Percentiles rank a stretch among this genome's conserved stretches.
Evolutionary conservation across 163 green algal genomes (phyloP).

Genomic region (Chloroidium sp.): DNA sequence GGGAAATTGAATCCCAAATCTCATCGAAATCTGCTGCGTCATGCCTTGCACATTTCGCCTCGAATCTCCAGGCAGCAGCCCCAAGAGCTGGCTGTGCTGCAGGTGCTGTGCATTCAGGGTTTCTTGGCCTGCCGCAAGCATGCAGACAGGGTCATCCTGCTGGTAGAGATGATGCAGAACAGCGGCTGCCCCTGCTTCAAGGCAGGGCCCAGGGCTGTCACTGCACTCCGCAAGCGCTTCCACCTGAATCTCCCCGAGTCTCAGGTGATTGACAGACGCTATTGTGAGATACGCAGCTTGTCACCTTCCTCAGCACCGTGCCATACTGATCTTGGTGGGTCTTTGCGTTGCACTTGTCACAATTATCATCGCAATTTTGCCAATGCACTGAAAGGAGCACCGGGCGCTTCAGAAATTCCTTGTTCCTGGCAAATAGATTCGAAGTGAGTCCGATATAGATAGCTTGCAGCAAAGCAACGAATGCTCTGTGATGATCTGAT

Average conservation of each 20-base stretch:
- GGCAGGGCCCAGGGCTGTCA: slow-evolving; percentile 30
- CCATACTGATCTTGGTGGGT: not conserved
- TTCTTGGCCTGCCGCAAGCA: slow-evolving; percentile 88
- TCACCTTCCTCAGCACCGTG: not conserved
- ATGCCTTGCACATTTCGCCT: too few relatives aligned
- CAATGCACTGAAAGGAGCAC: not conserved
- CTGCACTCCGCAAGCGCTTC: slow-evolving; percentile 72
- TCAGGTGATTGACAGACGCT: slow-evolving; percentile 14
- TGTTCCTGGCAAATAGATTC: not conserved
- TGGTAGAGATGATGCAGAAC: slow-evolving; percentile 65
- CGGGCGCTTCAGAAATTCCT: not conserved
- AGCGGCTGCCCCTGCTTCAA: slow-evolving; percentile 92
- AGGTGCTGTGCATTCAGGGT: slow-evolving; percentile 93
- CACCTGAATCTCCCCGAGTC: slow-evolving; percentile 65
- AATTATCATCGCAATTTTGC: not conserved
- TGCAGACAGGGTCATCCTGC: slow-evolving; percentile 72
- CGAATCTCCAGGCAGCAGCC: too few relatives aligned
- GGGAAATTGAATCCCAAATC: too few relatives aligned
- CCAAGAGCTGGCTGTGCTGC: slow-evolving; percentile 2
- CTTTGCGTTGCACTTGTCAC: not conserved
- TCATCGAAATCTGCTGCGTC: too few relatives aligned
- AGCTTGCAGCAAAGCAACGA: not conserved
- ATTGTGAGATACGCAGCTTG: too few relatives aligned
- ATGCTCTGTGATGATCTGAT: not conserved
- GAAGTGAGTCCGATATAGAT: not conserved